phyloP scores from a whole-genome alignment of 768 basidiomycete genomes.

The Coprinopsis strossmayeri region DNA sequence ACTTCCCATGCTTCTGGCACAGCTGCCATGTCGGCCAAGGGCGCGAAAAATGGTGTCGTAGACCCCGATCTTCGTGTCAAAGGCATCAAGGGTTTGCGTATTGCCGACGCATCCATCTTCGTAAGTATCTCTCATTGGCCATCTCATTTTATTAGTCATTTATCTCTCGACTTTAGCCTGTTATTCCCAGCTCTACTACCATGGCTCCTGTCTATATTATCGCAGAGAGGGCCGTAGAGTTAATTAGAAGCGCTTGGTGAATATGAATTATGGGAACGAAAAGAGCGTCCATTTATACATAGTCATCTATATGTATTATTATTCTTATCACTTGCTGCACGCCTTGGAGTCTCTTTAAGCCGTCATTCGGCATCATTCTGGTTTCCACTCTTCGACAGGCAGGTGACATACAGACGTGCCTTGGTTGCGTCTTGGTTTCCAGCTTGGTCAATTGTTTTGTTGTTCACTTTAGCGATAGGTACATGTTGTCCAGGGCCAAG shows the following conservation, averaged over 20 bases:
- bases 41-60: constrained; percentile 22
- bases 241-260: constrained; percentile 16
- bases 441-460: no score
- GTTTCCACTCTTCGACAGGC: no score
- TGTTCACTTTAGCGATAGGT: no score
- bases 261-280: neutral
- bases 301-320: no score
- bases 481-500: no score
- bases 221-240: constrained; percentile 25
- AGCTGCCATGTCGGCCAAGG: constrained; percentile 19
- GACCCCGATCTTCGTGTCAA: constrained; percentile 25
- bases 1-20: constrained; percentile 21
- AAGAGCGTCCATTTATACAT: no score
- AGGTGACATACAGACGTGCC: no score
- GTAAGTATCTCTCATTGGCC: no score
- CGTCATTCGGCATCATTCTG: no score
- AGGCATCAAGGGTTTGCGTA: constrained; percentile 20
- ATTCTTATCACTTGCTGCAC: no score
- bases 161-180: constrained; percentile 13
- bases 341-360: no score
- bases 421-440: no score
- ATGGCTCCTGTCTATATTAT: constrained; percentile 24
- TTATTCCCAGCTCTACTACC: constrained; percentile 21
- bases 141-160: neutral
- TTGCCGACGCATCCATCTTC: constrained; percentile 26